Evolutionary conservation across 1,284 basidiomycete genomes (phyloP), one percentile per base, ranked within the genome.

Genomic region (Heterobasidion irregulare): DNA sequence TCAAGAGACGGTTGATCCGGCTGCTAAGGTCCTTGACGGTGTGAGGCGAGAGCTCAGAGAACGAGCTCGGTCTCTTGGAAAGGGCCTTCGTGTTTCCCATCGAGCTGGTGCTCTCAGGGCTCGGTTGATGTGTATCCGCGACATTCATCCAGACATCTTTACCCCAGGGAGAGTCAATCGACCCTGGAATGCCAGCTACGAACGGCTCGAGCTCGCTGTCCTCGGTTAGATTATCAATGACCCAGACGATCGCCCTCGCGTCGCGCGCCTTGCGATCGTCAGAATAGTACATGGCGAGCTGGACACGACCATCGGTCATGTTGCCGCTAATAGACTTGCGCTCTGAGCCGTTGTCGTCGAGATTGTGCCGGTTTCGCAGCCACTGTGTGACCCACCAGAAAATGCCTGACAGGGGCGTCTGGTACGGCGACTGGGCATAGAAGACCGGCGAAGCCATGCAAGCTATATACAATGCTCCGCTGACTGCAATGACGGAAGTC

Each of bases 121-220:
- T 52, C 19, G 8, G 43, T 32, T 44, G 38, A 12, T n/a, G 38
- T 41, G 10, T 10, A 12, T 55, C 41, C 8, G 51, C 56, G 13
- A 58, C 54, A 2, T 15, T 26, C 3, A 32, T 50, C 58, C 58
- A 59, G 3, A 57, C 58, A n/a, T 34, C 18, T 18, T 56, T 53
- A 1, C 58, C 58, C 58, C 58, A 59, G 2, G 5, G 35, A 12
- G 58, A 53, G 36, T 38, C 52, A 34, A 59, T 26, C 9, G 57
- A 57, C 2, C 54, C 58, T 9, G 56, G 58, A 9, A 59, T 58
- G 10, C 54, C 53, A 5, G 33, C 44, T 10, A 59, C 46, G 34
- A 59, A 54, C 1, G 56, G 58, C 35, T 59, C 56, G 1, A 59
- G 54, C 35, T 59, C 58, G 41, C 53, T 58, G 38, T 59, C 58